A percentile compares a stretch with the other conserved stretches of the same genome.
Evolutionary conservation across 2,329 filamentous ascomycete species (phyloP).

Genomic region (Xylariales sp.): DNA sequence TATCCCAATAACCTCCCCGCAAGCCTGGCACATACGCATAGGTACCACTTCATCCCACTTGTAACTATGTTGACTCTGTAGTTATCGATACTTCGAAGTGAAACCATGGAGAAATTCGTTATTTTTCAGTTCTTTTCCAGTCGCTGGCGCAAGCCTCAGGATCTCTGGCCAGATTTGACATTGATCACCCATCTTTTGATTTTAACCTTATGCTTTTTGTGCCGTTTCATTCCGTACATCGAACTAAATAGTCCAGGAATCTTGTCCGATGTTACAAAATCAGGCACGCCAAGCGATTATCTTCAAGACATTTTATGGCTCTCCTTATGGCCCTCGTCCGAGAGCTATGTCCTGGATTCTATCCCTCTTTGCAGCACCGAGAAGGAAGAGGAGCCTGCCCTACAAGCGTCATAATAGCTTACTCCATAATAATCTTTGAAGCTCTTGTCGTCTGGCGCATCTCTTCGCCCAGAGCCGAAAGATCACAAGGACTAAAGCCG

Average conservation of each 20-base stretch:
- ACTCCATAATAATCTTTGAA: background rate
- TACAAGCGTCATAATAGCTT: background rate
- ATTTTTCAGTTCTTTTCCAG: no score
- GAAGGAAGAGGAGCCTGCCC: background rate
- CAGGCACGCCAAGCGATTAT: background rate
- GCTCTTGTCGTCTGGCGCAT: background rate
- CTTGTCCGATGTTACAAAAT: background rate
- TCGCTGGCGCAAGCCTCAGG: no score
- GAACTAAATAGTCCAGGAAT: background rate
- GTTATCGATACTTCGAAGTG: no score
- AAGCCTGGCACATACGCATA: no score
- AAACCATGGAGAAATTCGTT: no score
- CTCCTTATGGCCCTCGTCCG: background rate
- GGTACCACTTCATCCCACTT: no score
- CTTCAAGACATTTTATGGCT: background rate
- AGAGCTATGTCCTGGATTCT: background rate
- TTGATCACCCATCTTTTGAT: no score
- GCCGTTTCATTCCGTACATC: no score
- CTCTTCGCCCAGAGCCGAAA: background rate
- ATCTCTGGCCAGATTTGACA: no score
- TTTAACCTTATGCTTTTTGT: no score
- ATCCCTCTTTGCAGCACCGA: background rate
- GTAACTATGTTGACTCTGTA: no score
- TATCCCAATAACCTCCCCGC: no score
- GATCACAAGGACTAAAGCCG: background rate